Base-by-base conservation (phyloP, 257 asterid species). In the Cynanchum wilfordii region DNA sequence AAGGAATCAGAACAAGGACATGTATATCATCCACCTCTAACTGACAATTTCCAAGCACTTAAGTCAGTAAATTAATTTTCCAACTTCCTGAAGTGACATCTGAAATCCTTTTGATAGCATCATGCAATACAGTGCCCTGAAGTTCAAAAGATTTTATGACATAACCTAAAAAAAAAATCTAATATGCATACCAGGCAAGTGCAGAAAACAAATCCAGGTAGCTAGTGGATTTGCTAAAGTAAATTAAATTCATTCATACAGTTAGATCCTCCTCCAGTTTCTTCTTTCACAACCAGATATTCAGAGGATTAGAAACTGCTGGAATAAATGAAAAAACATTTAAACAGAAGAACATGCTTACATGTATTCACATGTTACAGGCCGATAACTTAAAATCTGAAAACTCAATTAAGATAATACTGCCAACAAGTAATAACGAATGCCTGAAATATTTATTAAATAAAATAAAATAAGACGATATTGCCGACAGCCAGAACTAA, bases 101-200 rank as follows among this genome's bases (percentile, higher is more conserved):
- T n/a, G n/a, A 72, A 73, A 94, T 88, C 89, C 75, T 86, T 81
- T 82, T 81, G 77, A 94, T 78, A 70, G 89, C 83, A 78, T 80
- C 83, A 83, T 94, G 99, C 80, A 94, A 58, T 30, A 89, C 87
- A 88, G 87, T 83, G 56, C 99, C 99, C 99, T 94, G 97, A 84
- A 85, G 87, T 68, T 16, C 54, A 70, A 75, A 68, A 54, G 45
- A 59, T 40, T 62, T 62, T 47, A 42, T 24, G 22, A 36, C 40
- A 25, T 66, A 55, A 44, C 33, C 30, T 66, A n/a, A 29, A 3
- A n/a, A 66, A 56, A 38, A 40, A 20, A 22, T 40, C 17, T 27
- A 20, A 60, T 36, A 42, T 11, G 60, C 30, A 51, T 4, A 20
- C 45, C 60, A 52, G 13, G 57, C 7, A 25, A 70, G 57, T 40